Conservation (phyloP, 768 basidiomycete genomes). For the Amylocystis lapponica region DNA sequence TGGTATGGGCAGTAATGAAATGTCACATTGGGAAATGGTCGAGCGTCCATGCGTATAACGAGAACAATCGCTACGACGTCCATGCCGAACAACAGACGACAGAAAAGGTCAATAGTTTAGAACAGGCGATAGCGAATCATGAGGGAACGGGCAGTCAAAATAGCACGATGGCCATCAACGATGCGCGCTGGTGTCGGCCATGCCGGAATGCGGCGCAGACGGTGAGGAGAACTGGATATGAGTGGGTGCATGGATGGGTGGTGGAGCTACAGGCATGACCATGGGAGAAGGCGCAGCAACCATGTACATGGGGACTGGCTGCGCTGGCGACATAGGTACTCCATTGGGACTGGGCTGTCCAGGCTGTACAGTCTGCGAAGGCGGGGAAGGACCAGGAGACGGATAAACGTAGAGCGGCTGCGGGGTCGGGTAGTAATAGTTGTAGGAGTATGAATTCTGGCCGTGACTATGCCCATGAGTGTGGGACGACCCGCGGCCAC, state of each 20-base stretch:
- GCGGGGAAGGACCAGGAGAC: not conserved
- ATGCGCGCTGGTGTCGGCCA: not conserved
- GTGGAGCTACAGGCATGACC: not conserved
- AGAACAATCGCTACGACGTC: no score
- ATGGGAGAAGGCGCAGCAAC: not conserved
- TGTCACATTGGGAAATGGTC: no score
- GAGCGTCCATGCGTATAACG: no score
- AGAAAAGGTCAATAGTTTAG: no score
- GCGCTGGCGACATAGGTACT: no score
- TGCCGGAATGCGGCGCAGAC: not conserved
- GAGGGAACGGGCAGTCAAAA: not conserved
- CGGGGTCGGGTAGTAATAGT: slow-evolving; percentile 17
- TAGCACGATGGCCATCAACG: not conserved
- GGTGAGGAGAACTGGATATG: not conserved
- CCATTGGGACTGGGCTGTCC: no score
- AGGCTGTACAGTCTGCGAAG: no score
- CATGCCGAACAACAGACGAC: no score
- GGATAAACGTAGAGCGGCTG: not conserved
- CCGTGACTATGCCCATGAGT: slow-evolving; percentile 17
- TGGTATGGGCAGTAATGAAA: no score
- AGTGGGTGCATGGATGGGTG: not conserved
- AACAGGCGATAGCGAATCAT: not conserved
- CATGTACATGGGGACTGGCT: not conserved
- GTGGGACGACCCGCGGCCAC: slow-evolving; percentile 10
- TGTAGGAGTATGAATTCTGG: slow-evolving; percentile 15